Evolutionary conservation across 2,329 filamentous ascomycete genomes (phyloP).

Genomic region (Catunica adiposa): DNA sequence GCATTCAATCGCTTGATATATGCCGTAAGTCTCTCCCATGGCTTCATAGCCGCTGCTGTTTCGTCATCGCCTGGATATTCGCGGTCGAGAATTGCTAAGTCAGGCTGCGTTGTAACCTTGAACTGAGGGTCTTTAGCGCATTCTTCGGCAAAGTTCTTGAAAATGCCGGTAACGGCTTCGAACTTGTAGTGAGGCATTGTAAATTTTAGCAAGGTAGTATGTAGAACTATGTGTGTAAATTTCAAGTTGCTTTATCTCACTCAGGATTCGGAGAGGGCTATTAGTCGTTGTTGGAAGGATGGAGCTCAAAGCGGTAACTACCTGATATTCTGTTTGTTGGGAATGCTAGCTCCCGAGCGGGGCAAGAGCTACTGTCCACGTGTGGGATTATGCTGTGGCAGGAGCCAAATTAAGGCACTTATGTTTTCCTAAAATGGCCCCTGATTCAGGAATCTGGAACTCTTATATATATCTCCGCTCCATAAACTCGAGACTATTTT

Average conservation of each 20-base stretch:
- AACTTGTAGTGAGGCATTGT: slow-evolving; percentile 16
- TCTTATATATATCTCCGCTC: no score
- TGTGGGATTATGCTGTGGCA: no score
- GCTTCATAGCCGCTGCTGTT: slow-evolving; percentile 21
- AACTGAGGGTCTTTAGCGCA: slow-evolving; percentile 18
- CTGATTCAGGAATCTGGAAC: no score
- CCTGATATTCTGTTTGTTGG: not conserved
- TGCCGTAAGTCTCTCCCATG: slow-evolving; percentile 35
- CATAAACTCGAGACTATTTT: no score
- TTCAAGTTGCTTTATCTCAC: not conserved
- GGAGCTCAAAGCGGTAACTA: not conserved
- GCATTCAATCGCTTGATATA: slow-evolving; percentile 32
- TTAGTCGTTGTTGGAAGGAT: not conserved
- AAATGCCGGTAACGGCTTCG: slow-evolving; percentile 29
- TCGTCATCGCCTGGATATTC: slow-evolving; percentile 22
- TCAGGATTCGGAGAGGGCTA: no score
- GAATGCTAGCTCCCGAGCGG: not conserved
- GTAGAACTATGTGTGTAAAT: not conserved
- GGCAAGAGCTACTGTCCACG: no score
- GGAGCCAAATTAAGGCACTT: no score
- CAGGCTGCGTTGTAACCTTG: slow-evolving; percentile 27
- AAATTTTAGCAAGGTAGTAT: not conserved
- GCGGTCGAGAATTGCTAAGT: slow-evolving; percentile 37
- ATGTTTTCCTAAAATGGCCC: no score
- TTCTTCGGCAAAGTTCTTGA: slow-evolving; percentile 27